Percentiles rank a stretch among this genome's conserved stretches.
phyloP scores from a whole-genome alignment of 495 filamentous ascomycete genomes.

The Xeromyces bisporus region DNA sequence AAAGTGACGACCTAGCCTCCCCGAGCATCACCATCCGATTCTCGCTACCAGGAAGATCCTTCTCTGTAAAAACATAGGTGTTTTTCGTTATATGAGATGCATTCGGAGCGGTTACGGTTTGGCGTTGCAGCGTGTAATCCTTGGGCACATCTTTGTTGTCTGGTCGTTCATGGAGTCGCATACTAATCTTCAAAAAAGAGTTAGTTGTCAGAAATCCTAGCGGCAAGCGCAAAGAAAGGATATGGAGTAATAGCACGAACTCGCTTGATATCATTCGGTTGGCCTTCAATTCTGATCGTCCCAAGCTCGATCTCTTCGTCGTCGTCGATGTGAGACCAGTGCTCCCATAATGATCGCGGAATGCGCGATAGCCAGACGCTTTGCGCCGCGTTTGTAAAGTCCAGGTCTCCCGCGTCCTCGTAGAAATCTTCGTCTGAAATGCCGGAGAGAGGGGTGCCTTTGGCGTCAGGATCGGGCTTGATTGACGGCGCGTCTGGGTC shows the following conservation, averaged over 20 bases:
- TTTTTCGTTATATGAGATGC: slow-evolving; percentile 41
- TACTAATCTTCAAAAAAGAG: slow-evolving; percentile 21
- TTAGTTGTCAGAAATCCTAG: background rate
- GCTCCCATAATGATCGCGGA: slow-evolving; percentile 62
- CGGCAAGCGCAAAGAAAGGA: background rate
- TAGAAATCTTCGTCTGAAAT: slow-evolving; percentile 61
- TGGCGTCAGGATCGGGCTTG: slow-evolving; percentile 52
- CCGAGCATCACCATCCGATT: slow-evolving; percentile 29
- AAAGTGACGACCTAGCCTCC: slow-evolving; percentile 28
- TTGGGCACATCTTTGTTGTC: slow-evolving; percentile 55
- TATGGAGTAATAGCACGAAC: slow-evolving; percentile 14
- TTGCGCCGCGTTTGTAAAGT: slow-evolving; percentile 43
- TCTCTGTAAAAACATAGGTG: slow-evolving; percentile 80
- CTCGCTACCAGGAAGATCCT: slow-evolving; percentile 60
- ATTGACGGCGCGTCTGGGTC: slow-evolving; percentile 30
- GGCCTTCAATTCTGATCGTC: slow-evolving; percentile 48
- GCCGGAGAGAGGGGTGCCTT: slow-evolving; percentile 36
- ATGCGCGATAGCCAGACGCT: slow-evolving; percentile 59
- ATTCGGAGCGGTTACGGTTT: slow-evolving; percentile 30
- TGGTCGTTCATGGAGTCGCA: slow-evolving; percentile 35
- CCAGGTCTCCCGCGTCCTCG: slow-evolving; percentile 77
- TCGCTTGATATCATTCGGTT: slow-evolving; percentile 33
- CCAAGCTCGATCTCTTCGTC: slow-evolving; percentile 56
- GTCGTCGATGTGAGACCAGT: slow-evolving; percentile 39
- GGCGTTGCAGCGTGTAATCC: slow-evolving; percentile 60